Base-by-base conservation (phyloP, 202 grass and related monocot genomes). In the Dendrocalamus latiflorus region DNA sequence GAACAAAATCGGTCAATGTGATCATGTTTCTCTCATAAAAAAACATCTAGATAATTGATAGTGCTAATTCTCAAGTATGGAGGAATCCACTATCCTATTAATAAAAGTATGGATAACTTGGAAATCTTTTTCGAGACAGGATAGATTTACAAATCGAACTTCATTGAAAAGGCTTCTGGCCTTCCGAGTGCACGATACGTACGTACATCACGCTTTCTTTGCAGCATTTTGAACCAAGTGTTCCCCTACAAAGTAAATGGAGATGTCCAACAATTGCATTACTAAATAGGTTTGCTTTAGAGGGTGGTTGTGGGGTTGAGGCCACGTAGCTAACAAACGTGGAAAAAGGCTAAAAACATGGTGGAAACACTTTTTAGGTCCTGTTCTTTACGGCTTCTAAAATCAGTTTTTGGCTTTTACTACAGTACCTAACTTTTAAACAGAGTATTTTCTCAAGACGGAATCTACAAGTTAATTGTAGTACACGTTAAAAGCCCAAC, bases 211-310 rank as follows among this genome's bases (percentile, higher is more conserved):
- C 57, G 36, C 22, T 44, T 6, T 81, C 16, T 77, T 30, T 72
- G 16, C 2, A 45, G 6, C 37, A 34, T 77, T 28, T 24, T 9
- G 54, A 64, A 81, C 61, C 82, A 71, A 71, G 76, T 76, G 82
- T 71, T 44, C 82, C 56, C 30, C 44, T 76, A 55, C 36, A 47
- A 54, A 65, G 64, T 85, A 85, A 89, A 81, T 49, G 36, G 26
- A 85, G 21, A 71, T 76, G 55, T 41, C 57, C 57, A 81, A 81
- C 76, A 81, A 85, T 89, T 76, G 82, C 56, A 15, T 9, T 69
- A 33, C 9, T 89, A 65, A 65, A 64, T 85, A 57, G 56, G 4
- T 82, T 69, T 86, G 54, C 82, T 85, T 86, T 89, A 65, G 63
- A 64, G 11, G 63, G 21, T 83, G 28, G 55, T 51, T 67, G 71